These are phyloP conservation scores for Pleurotus tuber-regium DNA, from an alignment of 768 basidiomycete genomes.

Conservation along the genomic window DNA sequence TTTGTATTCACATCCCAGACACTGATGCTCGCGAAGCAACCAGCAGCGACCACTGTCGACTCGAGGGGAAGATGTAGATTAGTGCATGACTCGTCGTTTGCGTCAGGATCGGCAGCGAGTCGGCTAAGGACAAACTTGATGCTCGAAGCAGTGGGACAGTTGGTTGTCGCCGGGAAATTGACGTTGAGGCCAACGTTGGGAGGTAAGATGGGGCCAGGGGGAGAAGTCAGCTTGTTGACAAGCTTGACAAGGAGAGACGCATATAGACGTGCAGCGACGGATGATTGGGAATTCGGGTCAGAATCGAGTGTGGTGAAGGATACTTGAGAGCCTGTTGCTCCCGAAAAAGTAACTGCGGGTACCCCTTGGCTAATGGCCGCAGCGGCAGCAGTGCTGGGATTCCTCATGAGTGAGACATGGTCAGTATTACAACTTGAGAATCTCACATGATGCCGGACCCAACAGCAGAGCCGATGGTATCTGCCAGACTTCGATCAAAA, in stretches of 20 bases:
- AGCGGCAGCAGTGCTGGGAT: conserved; percentile 32
- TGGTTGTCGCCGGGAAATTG: conserved; percentile 27
- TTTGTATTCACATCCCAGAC: conserved; percentile 27
- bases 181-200: conserved; percentile 30
- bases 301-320: conserved; percentile 36
- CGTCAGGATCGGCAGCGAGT: conserved; percentile 17
- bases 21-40: conserved; percentile 32
- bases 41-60: conserved; percentile 24
- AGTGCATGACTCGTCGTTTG: conserved; percentile 33
- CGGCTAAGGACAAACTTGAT: conserved; percentile 32
- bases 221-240: conserved; percentile 18
- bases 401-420: background rate
- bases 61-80: conserved; percentile 29
- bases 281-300: conserved; percentile 22
- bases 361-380: conserved; percentile 32
- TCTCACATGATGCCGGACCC: conserved; percentile 23
- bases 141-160: conserved; percentile 23
- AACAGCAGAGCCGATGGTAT: conserved; percentile 18
- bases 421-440: background rate
- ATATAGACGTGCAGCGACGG: conserved; percentile 28
- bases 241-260: conserved; percentile 27
- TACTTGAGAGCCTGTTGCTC: conserved; percentile 27
- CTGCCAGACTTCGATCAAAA: conserved; percentile 10
- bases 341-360: conserved; percentile 35
- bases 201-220: conserved; percentile 27